Base-by-base conservation (phyloP, 1,139 yeast species). In the Geotrichum reessii region DNA sequence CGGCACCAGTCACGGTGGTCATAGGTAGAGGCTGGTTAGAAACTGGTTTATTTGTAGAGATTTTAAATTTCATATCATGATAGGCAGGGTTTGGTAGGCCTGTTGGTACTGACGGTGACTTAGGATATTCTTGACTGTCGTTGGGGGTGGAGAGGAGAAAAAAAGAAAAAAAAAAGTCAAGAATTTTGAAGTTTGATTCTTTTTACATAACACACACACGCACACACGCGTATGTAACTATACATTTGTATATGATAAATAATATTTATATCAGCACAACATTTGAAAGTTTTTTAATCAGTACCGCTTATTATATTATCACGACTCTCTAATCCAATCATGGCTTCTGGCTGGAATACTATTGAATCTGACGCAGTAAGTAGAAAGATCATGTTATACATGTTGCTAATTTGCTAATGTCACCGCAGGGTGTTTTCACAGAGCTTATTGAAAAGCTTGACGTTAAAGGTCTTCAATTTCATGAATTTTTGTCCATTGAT, bases 311-410 rank as follows among this genome's bases (percentile, higher is more conserved):
- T 17, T 17, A 33, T 17, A 33, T 17, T 4, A 33, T 17, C 17
- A 9, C n/a, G 9, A 31, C 11, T 33, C n/a, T 14, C 25, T 7
- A 3, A 55, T 28, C 44, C n/a, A n/a, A 52, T 31, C 31, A 62
- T 58, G 48, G 62, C 66, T 44, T 65, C 71, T 12, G 72, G 84
- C 12, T 85, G 91, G 90, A 84, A 84, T 66, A 83, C 88, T 1
- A 83, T 85, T 25, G 90, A 84, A 66, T 82, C 87, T 3, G 91
- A 85, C 70, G 87, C 88, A 0, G 61, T 58, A 53, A 27, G 61
- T 56, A 14, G 7, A 19, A 6, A 4, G 2, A 4, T 21, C 25
- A 12, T 31, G 12, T 27, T 31, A 2, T 31, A 4, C n/a, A 33
- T 33, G 8, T 33, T 9, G 40, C 40, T 17, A 12, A 11, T 33